Evolutionary conservation across 768 basidiomycete species (phyloP).

Genomic region (Tricholoma terreum): DNA sequence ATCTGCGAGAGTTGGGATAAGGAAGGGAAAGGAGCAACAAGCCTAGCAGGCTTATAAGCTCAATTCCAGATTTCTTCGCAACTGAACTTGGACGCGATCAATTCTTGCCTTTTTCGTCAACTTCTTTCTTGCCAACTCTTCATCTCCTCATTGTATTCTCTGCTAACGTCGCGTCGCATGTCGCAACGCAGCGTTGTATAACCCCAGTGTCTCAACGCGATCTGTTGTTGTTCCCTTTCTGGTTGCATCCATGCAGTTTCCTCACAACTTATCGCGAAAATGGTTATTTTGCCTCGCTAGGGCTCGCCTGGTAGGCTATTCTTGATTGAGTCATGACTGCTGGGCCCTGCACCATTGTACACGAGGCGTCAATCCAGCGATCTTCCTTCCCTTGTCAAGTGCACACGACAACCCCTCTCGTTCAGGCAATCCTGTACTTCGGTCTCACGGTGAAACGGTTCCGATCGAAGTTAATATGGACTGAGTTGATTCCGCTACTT

Average conservation of each 20-base stretch:
- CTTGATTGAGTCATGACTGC: background rate
- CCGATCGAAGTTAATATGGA: background rate
- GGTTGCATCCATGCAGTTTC: background rate
- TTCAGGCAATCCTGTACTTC: background rate
- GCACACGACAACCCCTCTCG: constrained; percentile 12
- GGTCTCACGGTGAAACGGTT: background rate
- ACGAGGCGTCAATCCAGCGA: constrained; percentile 25
- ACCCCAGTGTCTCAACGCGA: too few species aligned
- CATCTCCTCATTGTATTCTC: background rate
- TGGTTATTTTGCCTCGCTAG: background rate
- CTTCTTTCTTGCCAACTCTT: constrained; percentile 1
- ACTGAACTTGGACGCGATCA: constrained; percentile 19
- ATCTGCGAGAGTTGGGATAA: background rate
- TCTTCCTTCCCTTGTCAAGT: constrained; percentile 20
- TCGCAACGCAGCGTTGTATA: background rate
- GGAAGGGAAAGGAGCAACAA: constrained; percentile 1
- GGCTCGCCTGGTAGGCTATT: background rate
- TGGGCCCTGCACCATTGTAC: constrained; percentile 11
- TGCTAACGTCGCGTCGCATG: background rate
- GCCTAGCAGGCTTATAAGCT: constrained; percentile 15
- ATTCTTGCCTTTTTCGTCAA: constrained; percentile 14
- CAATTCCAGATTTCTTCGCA: constrained; percentile 10
- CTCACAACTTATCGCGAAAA: background rate
- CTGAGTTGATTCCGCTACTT: background rate
- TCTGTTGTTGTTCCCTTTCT: background rate